Base-by-base conservation (phyloP, 305 asterid genomes). In the Caryopteris hybrid region DNA sequence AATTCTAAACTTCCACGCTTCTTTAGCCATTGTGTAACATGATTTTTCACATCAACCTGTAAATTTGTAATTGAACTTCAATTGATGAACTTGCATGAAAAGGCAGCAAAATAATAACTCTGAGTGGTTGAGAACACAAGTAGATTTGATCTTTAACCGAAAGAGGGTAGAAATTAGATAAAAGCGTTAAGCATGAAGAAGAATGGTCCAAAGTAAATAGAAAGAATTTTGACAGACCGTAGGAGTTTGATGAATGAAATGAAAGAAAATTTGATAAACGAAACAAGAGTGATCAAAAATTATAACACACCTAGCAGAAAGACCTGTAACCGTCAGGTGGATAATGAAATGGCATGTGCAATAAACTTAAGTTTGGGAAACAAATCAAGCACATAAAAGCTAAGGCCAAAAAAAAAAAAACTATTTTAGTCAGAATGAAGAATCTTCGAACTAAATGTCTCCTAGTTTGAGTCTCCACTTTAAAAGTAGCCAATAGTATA, bases 21-120 rank as follows among this genome's bases (percentile, higher is more conserved):
- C 58, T 56, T 68, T 29, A 65, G 46, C 50, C 61, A 57, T 36
- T 23, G 13, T 23, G 13, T 55, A 57, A 43, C 43, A 21, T 14
- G 56, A 66, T 45, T 41, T 17, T 39, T n/a, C 61, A 43, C 57
- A 27, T 31, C 55, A 43, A 50, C 69, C 76, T 59, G 43, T 36
- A 8, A 58, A 21, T 31, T 25, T 11, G 56, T 14, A 20, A 10
- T 41, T 39, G n/a, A n/a, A n/a, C 52, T 65, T 50, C 64, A 69
- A 64, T 55, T 33, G n/a, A 59, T 42, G 23, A 36, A 34, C 9
- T 2, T 22, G 65, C 27, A 31, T 2, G 22, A 5, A 7, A 16
- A 5, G 47, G 61, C 39, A 11, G 52, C 12, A 36, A 12, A 50
- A 29, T 41, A 9, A 4, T 43, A 31, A 16, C 9, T 11, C 9